These are phyloP conservation scores for Rutstroemia sp. DNA, from an alignment of 2,329 filamentous ascomycete genomes.

Conservation along the genomic window DNA sequence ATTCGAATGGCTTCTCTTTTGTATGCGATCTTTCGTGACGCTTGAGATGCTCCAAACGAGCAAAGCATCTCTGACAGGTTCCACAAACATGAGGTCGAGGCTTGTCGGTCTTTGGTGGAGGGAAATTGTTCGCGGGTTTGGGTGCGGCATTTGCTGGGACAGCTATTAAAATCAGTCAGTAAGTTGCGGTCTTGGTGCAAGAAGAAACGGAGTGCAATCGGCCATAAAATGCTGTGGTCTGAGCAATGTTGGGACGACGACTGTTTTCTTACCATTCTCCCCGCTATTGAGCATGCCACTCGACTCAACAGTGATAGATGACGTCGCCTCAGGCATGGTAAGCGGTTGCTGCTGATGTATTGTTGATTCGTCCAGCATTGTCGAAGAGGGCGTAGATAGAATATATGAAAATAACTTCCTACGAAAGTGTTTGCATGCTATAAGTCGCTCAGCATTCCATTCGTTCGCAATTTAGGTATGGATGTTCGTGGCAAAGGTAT, in stretches of 20 bases:
- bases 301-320: slow-evolving; percentile 24
- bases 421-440: slow-evolving; percentile 23
- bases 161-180: neutral
- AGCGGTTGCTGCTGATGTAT: slow-evolving; percentile 20
- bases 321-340: slow-evolving; percentile 27
- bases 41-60: slow-evolving; percentile 91
- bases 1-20: slow-evolving; percentile 96
- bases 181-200: neutral
- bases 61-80: slow-evolving; percentile 88
- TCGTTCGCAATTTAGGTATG: slow-evolving; percentile 14
- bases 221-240: neutral
- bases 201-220: neutral
- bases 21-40: slow-evolving; percentile 97
- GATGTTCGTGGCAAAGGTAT: slow-evolving; percentile 18
- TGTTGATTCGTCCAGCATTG: slow-evolving; percentile 24
- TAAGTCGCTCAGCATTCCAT: slow-evolving; percentile 18
- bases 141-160: slow-evolving; percentile 11
- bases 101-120: slow-evolving; percentile 93
- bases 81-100: slow-evolving; percentile 89
- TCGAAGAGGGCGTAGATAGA: slow-evolving; percentile 13
- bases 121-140: slow-evolving; percentile 37
- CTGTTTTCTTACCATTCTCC: slow-evolving; percentile 26
- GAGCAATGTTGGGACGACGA: neutral
- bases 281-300: slow-evolving; percentile 22
- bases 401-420: slow-evolving; percentile 16